Evolutionary conservation across 257 asterid species (phyloP).

Genomic region (Asclepias syriaca): DNA sequence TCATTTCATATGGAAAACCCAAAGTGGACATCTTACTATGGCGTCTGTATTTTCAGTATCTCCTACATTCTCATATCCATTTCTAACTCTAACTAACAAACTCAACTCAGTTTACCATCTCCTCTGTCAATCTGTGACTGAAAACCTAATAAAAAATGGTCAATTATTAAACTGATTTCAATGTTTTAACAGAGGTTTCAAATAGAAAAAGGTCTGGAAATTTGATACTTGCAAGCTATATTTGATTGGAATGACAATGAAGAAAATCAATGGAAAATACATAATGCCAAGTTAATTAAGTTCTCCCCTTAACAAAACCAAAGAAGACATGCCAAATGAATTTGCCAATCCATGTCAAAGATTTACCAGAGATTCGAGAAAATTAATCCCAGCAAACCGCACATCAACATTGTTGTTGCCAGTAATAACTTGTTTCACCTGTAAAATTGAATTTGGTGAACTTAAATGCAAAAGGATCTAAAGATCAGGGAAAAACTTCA

Average conservation of each 20-base stretch:
- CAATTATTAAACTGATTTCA: not conserved
- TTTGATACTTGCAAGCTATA: not conserved
- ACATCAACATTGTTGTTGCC: constrained; percentile 71
- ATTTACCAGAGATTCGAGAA: constrained; percentile 79
- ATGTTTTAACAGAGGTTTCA: not conserved
- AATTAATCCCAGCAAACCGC: constrained; percentile 66
- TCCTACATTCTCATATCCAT: not conserved
- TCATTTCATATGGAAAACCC: not conserved
- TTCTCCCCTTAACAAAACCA: not conserved
- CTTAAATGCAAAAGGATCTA: constrained; percentile 1
- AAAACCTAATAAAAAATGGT: not conserved
- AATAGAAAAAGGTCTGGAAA: not conserved
- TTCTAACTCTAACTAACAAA: not conserved
- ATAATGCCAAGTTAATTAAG: not conserved
- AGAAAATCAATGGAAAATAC: not conserved
- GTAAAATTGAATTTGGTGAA: constrained; percentile 24
- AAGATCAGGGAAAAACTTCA: not conserved
- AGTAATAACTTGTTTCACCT: constrained; percentile 75
- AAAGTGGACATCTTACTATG: not conserved
- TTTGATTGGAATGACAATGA: not conserved
- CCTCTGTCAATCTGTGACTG: not conserved
- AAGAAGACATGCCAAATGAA: not conserved
- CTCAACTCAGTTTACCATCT: not conserved
- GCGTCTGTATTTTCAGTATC: not conserved
- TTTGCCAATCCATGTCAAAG: constrained; percentile 3